These are phyloP conservation scores for Parachaetomium inaequale DNA, from an alignment of 495 filamentous ascomycete genomes.

Conservation along the genomic window DNA sequence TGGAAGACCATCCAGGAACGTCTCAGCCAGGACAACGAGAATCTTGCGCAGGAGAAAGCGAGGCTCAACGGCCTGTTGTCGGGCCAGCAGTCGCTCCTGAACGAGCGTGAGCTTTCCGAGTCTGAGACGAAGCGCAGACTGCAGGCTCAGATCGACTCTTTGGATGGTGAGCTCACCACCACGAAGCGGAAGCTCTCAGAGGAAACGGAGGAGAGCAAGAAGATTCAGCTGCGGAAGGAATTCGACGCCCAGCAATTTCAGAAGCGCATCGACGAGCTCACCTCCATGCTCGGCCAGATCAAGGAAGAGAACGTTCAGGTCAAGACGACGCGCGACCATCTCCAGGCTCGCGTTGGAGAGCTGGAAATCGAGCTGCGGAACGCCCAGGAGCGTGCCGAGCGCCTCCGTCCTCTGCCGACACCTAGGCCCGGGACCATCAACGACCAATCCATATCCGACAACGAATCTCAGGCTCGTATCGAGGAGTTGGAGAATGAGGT, in stretches of 20 bases:
- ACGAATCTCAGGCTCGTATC: slow-evolving; percentile 60
- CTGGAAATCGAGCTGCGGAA: slow-evolving; percentile 79
- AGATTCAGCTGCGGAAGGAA: slow-evolving; percentile 73
- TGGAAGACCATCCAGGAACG: slow-evolving; percentile 90
- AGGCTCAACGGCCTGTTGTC: slow-evolving; percentile 75
- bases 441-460: slow-evolving; percentile 46
- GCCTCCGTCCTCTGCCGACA: slow-evolving; percentile 70
- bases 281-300: slow-evolving; percentile 66
- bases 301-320: slow-evolving; percentile 79
- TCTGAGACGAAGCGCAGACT: slow-evolving; percentile 74
- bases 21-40: slow-evolving; percentile 78
- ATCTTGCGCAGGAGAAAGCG: slow-evolving; percentile 73
- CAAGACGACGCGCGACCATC: slow-evolving; percentile 81
- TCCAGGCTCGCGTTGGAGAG: slow-evolving; percentile 84
- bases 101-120: slow-evolving; percentile 84
- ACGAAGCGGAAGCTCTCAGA: slow-evolving; percentile 82
- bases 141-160: slow-evolving; percentile 66
- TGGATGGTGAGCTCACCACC: slow-evolving; percentile 72
- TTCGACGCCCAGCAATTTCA: slow-evolving; percentile 82
- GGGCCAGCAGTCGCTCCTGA: slow-evolving; percentile 78
- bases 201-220: slow-evolving; percentile 78
- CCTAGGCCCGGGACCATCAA: slow-evolving; percentile 47
- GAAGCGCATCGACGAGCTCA: slow-evolving; percentile 85
- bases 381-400: slow-evolving; percentile 78
- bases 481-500: slow-evolving; percentile 81